phyloP scores from a whole-genome alignment of 2,329 filamentous ascomycete species.

The Dendrostoma leiphaemia region DNA sequence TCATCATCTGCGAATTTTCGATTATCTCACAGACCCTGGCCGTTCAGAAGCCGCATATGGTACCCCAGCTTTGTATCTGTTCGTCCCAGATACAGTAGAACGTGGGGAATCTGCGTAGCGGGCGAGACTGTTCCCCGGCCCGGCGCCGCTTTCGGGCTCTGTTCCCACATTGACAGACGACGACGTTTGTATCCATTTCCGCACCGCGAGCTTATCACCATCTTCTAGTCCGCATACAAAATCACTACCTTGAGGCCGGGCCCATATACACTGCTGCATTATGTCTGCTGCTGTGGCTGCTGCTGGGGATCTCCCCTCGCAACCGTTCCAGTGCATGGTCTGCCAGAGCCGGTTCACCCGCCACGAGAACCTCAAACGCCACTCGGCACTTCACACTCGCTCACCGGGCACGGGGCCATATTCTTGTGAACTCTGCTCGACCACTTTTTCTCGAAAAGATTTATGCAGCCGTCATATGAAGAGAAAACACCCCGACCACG shows the following conservation, averaged over 20 bases:
- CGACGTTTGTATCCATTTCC: too few relatives aligned
- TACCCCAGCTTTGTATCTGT: too few relatives aligned
- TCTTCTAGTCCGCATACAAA: too few relatives aligned
- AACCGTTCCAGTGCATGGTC: slow-evolving; percentile 39
- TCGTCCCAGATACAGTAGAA: too few relatives aligned
- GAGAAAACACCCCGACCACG: slow-evolving; percentile 34
- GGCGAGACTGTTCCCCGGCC: too few relatives aligned
- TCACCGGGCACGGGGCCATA: slow-evolving; percentile 29
- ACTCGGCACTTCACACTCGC: slow-evolving; percentile 36
- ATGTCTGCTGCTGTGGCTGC: slow-evolving; percentile 10
- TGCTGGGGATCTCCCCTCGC: slow-evolving; percentile 18
- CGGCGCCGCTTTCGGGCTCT: too few relatives aligned
- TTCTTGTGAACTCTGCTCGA: slow-evolving; percentile 34
- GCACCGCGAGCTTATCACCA: too few relatives aligned
- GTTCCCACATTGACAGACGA: too few relatives aligned
- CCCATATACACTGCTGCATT: neutral
- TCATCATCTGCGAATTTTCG: too few relatives aligned
- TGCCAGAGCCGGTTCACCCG: slow-evolving; percentile 37
- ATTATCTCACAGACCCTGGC: too few relatives aligned
- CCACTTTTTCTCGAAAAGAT: slow-evolving; percentile 39
- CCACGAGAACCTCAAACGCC: slow-evolving; percentile 40
- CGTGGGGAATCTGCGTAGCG: too few relatives aligned
- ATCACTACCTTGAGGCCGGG: neutral
- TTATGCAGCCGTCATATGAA: slow-evolving; percentile 39
- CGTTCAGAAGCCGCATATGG: too few relatives aligned